Evolutionary conservation across 116 monocot species (phyloP).

Genomic region (Thalassia testudinum): DNA sequence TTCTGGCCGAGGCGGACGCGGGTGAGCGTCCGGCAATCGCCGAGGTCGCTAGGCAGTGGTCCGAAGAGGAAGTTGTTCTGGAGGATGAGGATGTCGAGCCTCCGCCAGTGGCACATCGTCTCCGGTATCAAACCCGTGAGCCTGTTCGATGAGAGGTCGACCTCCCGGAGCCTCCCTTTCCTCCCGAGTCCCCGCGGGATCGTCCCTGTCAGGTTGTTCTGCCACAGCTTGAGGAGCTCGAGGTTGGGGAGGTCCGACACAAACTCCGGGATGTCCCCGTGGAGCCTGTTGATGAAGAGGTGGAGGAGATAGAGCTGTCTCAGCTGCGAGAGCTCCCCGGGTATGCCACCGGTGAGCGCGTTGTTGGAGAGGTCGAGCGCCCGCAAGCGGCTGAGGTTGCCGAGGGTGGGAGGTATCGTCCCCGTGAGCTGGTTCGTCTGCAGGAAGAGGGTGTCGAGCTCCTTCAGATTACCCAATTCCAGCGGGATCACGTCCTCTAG

Average conservation of each 20-base stretch:
- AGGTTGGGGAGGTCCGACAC: slow-evolving; percentile 44
- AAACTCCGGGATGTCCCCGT: slow-evolving; percentile 55
- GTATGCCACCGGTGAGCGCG: slow-evolving; percentile 66
- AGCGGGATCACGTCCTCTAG: slow-evolving; percentile 16
- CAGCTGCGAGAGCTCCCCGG: slow-evolving; percentile 41
- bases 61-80: slow-evolving; percentile 92
- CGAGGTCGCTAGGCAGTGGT: slow-evolving; percentile 55
- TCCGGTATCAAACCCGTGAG: slow-evolving; percentile 58
- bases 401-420: slow-evolving; percentile 10
- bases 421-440: slow-evolving; percentile 45
- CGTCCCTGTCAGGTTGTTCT: slow-evolving; percentile 79
- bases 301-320: slow-evolving; percentile 34
- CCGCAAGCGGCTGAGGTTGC: neutral
- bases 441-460: slow-evolving; percentile 67
- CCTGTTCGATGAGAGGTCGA: slow-evolving; percentile 83
- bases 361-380: slow-evolving; percentile 59
- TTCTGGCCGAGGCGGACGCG: slow-evolving; percentile 75
- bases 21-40: slow-evolving; percentile 36
- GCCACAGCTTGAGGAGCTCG: slow-evolving; percentile 62
- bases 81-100: slow-evolving; percentile 61
- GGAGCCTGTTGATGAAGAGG: slow-evolving; percentile 82
- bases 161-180: slow-evolving; percentile 32
- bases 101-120: slow-evolving; percentile 29
- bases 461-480: slow-evolving; percentile 14
- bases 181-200: slow-evolving; percentile 51